Evolutionary conservation across 352 stramenopile genomes (phyloP), one percentile per base, ranked within the genome.

Genomic region (Phytophthora pseudosyringae): DNA sequence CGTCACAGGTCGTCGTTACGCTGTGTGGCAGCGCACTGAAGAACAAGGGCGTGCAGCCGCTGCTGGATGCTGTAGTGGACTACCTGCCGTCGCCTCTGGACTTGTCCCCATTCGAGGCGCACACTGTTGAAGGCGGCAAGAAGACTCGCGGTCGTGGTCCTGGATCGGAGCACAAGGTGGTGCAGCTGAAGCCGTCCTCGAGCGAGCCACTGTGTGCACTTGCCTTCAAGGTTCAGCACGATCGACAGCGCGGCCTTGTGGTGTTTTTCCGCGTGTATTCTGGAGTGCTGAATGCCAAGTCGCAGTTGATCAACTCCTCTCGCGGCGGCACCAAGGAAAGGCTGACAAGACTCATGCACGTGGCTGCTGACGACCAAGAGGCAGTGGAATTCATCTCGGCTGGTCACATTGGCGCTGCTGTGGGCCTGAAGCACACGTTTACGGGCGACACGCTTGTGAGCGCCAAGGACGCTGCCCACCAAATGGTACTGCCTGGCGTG

Each of bases 1-100:
- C 75, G 31, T 76, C 70, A 6, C 66, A 73, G 16, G 75, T 67
- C 13, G 69, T 91, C 28, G 76, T 90, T 52, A 87, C 77, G 29
- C 61, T 90, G 4, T 83, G 78, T 33, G 85, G 82, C 35, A 89
- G 77, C 55, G 86, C 86, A 15, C 49, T 94, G 25, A 93, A 90
- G 69, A 94, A 94, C 72, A 94, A 92, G 59, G 90, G 90, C 41
- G 96, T 99, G 36, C 98, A 99, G 75, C 88, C 97, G 35, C 86
- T 99, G 29, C 81, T 99, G 15, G 97, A 99, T 73, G 98, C 96
- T 26, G 95, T 99, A 6, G 68, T 99, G 28, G 88, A 98, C 66
- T 99, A 99, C 78, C 75, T 99, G 69, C 97, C 97, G 64, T 98
- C 95, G 11, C 97, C 97, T 9, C 32, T 96, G 13, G 97, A 99